Conservation (phyloP, 306 rosid species). For the Luffa aegyptiaca region DNA sequence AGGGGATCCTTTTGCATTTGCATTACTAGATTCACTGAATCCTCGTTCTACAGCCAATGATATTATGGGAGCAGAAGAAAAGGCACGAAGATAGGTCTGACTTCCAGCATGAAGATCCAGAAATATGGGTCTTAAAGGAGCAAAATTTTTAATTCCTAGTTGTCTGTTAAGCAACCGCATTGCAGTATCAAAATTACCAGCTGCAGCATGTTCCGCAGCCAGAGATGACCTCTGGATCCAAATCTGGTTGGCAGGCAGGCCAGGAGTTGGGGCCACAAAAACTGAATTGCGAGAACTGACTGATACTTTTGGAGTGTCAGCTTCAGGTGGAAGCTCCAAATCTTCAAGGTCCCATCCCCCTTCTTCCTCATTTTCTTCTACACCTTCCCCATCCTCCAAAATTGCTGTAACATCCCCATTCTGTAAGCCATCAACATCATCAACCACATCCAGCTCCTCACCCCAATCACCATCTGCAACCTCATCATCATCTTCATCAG, state of each 20-base stretch:
- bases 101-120: slow-evolving; percentile 76
- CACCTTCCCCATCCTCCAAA: slow-evolving; percentile 49
- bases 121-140: slow-evolving; percentile 57
- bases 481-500: slow-evolving; percentile 62
- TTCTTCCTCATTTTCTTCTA: slow-evolving; percentile 65
- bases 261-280: slow-evolving; percentile 82
- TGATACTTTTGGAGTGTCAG: slow-evolving; percentile 72
- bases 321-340: slow-evolving; percentile 72
- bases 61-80: slow-evolving; percentile 62
- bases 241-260: slow-evolving; percentile 74
- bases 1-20: slow-evolving; percentile 70
- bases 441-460: slow-evolving; percentile 69
- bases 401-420: slow-evolving; percentile 57
- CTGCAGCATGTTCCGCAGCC: slow-evolving; percentile 97
- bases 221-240: slow-evolving; percentile 86
- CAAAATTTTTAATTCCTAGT: slow-evolving; percentile 72
- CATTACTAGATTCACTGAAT: slow-evolving; percentile 56
- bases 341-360: slow-evolving; percentile 94
- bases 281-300: slow-evolving; percentile 39
- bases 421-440: slow-evolving; percentile 50
- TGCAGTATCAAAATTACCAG: slow-evolving; percentile 87
- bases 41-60: slow-evolving; percentile 74
- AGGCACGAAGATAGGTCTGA: slow-evolving; percentile 62
- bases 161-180: slow-evolving; percentile 84
- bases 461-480: slow-evolving; percentile 69